Evolutionary conservation across 2,329 filamentous ascomycete genomes (phyloP).

Genomic region (Lachnellula occidentalis): DNA sequence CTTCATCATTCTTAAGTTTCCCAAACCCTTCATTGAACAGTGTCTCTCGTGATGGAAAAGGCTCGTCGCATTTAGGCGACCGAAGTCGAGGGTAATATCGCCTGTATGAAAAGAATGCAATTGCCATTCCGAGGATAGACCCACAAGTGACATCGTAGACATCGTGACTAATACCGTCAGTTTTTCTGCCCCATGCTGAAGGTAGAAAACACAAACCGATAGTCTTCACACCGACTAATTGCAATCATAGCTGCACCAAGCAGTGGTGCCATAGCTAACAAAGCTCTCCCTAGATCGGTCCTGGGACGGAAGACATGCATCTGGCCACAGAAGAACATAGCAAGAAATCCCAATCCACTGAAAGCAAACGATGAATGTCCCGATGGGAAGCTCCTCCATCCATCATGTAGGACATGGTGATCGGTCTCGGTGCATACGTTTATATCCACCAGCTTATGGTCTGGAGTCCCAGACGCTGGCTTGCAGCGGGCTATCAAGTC

Average conservation of each 20-base stretch:
- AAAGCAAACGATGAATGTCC: slow-evolving; percentile 79
- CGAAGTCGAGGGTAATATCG: slow-evolving; percentile 56
- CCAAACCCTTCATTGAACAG: slow-evolving; percentile 29
- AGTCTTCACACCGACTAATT: slow-evolving; percentile 64
- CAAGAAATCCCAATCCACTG: slow-evolving; percentile 69
- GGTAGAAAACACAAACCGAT: slow-evolving; percentile 36
- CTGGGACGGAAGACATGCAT: slow-evolving; percentile 47
- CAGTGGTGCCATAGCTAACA: slow-evolving; percentile 54
- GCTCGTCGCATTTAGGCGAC: slow-evolving; percentile 50
- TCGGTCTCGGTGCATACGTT: slow-evolving; percentile 68
- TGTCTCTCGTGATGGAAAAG: slow-evolving; percentile 40
- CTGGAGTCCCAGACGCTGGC: slow-evolving; percentile 48
- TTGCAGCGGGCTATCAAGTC: slow-evolving; percentile 86
- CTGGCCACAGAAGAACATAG: slow-evolving; percentile 64
- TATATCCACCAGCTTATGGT: slow-evolving; percentile 52
- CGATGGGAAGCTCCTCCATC: slow-evolving; percentile 77
- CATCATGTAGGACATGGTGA: slow-evolving; percentile 69
- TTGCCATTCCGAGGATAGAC: slow-evolving; percentile 50
- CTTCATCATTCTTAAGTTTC: slow-evolving; percentile 30
- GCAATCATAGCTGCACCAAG: slow-evolving; percentile 62
- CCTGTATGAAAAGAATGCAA: slow-evolving; percentile 62
- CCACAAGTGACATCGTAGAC: slow-evolving; percentile 64
- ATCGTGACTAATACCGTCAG: slow-evolving; percentile 43
- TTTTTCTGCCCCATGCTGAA: neutral
- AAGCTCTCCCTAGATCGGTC: slow-evolving; percentile 47